Evolutionary conservation across 495 filamentous ascomycete species (phyloP).

Genomic region (Ramalina peruviana): DNA sequence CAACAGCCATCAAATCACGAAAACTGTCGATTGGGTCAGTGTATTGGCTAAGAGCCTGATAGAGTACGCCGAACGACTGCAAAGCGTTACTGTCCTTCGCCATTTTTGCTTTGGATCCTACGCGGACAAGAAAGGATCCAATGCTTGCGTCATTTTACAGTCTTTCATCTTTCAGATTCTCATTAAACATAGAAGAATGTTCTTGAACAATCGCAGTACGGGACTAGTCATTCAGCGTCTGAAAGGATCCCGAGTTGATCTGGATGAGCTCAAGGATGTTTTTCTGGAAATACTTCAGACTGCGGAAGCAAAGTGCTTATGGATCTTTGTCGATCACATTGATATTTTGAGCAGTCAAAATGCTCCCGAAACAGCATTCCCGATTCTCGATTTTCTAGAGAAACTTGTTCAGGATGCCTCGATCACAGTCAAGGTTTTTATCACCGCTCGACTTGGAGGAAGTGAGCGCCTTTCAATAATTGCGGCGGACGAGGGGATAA

Average conservation of each 20-base stretch:
- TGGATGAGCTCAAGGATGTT: slow-evolving; percentile 1
- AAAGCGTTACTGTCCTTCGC: not conserved
- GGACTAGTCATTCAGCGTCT: slow-evolving; percentile 3
- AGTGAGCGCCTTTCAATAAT: not conserved
- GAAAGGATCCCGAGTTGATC: not conserved
- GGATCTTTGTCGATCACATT: slow-evolving; percentile 7
- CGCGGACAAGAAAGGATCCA: not conserved
- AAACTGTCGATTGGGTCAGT: slow-evolving; percentile 4
- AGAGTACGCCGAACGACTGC: slow-evolving; percentile 1
- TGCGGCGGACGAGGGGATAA: not conserved
- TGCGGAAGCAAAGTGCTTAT: not conserved
- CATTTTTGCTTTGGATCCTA: slow-evolving; percentile 2
- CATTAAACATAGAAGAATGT: not conserved
- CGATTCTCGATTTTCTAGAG: slow-evolving; percentile 2
- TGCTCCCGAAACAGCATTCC: not conserved
- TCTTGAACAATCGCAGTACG: not conserved
- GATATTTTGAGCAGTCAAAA: slow-evolving; percentile 1
- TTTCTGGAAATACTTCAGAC: slow-evolving; percentile 6
- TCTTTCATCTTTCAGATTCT: slow-evolving; percentile 4
- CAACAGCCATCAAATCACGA: slow-evolving; percentile 1
- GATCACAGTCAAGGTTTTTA: slow-evolving; percentile 7
- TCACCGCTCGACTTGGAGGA: slow-evolving; percentile 6
- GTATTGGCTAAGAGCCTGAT: slow-evolving; percentile 1
- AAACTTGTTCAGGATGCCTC: not conserved
- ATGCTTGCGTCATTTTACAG: slow-evolving; percentile 1